Base-by-base conservation (phyloP, 495 filamentous ascomycete species). In the Lophium mytilinum region DNA sequence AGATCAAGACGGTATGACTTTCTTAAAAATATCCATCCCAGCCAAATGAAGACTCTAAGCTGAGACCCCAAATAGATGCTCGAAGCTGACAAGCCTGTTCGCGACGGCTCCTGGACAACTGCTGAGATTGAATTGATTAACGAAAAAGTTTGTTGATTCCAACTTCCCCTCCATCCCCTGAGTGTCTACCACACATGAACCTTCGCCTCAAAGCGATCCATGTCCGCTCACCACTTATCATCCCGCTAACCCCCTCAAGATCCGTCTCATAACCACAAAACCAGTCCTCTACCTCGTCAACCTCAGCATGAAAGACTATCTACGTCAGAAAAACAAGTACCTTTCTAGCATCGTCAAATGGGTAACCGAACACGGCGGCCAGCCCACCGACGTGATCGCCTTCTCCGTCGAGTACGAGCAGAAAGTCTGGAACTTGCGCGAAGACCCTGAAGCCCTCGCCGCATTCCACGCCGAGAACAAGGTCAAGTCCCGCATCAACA, bases 241-340 rank as follows among this genome's bases (percentile, higher is more conserved):
- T 6, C 24, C 24, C 24, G 6, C 24, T 30, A 30, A 30, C 24
- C 2, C 24, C 24, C 24, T 6, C 24, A 30, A 30, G 52, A 60
- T 68, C 46, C 43, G 19, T 17, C 58, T 71, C 18, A 69, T 69
- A 46, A 69, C 67, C 6, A 68, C 67, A 17, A 69, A 71, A 50
- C 69, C 69, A 18, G 53, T 55, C 41, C 63, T 71, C 62, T 71
- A 71, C 60, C 63, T 71, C 42, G 63, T 71, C 0, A 71, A 71
- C 52, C 63, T 71, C 30, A 65, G 63, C 0, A 68, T 67, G 67
- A 68, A 68, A 56, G 69, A 70, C 60, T 70, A 70, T 57, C 54
- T 70, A 15, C 60, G 66, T 14, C 68, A 70, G 52, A 70, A 71
- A 56, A 58, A 58, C 64, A 71, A 71, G 60, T 69, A 69, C 43